Percentiles rank a stretch among this genome's conserved stretches.
Evolutionary conservation across 106 monocot species (phyloP).

Genomic region (Chionographis japonica): DNA sequence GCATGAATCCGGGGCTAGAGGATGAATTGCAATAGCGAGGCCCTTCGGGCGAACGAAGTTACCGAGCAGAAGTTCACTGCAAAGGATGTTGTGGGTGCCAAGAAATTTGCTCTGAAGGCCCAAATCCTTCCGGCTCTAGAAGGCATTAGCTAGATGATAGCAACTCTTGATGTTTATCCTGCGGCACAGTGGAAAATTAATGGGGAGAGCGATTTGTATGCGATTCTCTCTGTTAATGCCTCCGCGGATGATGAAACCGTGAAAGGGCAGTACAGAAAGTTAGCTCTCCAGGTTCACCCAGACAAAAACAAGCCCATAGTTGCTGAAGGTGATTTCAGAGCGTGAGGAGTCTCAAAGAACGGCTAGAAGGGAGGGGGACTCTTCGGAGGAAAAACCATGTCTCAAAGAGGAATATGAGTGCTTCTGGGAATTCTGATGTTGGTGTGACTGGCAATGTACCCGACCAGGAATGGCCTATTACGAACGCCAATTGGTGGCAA

Average conservation of each 20-base stretch:
- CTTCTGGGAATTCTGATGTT: too few relatives aligned
- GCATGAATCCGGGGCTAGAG: background rate
- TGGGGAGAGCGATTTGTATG: slow-evolving; percentile 61
- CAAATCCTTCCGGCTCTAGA: slow-evolving; percentile 50
- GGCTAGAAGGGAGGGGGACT: slow-evolving; percentile 18
- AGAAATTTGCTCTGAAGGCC: slow-evolving; percentile 57
- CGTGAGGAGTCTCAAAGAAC: slow-evolving; percentile 31
- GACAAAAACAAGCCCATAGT: too few relatives aligned
- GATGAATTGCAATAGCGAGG: slow-evolving; percentile 69
- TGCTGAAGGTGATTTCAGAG: slow-evolving; percentile 26
- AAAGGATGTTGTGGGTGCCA: slow-evolving; percentile 49
- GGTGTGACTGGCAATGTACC: too few relatives aligned
- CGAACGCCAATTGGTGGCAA: slow-evolving; percentile 27
- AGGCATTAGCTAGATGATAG: slow-evolving; percentile 53
- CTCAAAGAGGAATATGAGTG: slow-evolving; percentile 10
- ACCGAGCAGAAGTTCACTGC: slow-evolving; percentile 47
- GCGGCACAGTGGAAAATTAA: slow-evolving; percentile 27
- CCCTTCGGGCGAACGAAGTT: slow-evolving; percentile 57
- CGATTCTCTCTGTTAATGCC: slow-evolving; percentile 19
- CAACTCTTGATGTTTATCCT: slow-evolving; percentile 50
- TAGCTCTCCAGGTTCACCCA: too few relatives aligned
- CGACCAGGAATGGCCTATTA: slow-evolving; percentile 1
- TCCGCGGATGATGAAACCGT: slow-evolving; percentile 14
- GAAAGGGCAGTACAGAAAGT: too few relatives aligned
- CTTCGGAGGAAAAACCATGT: slow-evolving; percentile 10